phyloP scores from a whole-genome alignment of 2,329 filamentous ascomycete genomes.

The Biscogniauxia sp. region DNA sequence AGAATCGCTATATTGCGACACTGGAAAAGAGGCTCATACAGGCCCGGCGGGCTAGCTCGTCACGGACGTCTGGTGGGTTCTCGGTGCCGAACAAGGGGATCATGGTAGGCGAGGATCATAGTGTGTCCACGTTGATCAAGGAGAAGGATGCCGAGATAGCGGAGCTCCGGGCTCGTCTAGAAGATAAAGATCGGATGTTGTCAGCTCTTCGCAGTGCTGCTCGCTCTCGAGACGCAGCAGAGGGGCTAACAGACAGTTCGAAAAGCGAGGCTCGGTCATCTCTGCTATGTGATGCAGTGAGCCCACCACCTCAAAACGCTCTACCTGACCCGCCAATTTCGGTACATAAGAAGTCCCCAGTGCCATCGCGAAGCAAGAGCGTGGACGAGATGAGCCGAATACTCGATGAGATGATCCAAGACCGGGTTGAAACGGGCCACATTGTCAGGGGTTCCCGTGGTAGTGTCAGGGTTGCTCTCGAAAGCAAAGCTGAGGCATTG shows the following conservation, averaged over 20 bases:
- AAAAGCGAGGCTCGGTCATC: constrained; percentile 32
- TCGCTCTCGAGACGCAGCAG: constrained; percentile 79
- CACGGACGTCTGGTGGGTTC: constrained; percentile 76
- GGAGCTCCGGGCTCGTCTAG: constrained; percentile 81
- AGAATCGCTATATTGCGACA: constrained; percentile 93
- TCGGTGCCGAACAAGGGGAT: constrained; percentile 58
- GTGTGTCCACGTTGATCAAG: constrained; percentile 67
- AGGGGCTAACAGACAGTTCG: constrained; percentile 42
- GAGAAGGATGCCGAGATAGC: constrained; percentile 94
- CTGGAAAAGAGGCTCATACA: constrained; percentile 90
- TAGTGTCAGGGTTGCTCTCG: constrained; percentile 59
- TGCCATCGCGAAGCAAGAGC: constrained; percentile 59
- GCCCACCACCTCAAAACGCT: constrained; percentile 31
- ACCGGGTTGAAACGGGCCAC: constrained; percentile 75
- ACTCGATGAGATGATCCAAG: constrained; percentile 94
- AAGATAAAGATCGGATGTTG: constrained; percentile 95
- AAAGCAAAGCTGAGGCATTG: constrained; percentile 39
- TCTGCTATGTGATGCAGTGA: constrained; percentile 33
- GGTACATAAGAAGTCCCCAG: constrained; percentile 31
- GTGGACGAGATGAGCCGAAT: constrained; percentile 92
- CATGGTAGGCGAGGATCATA: constrained; percentile 76
- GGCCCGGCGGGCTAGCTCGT: constrained; percentile 85
- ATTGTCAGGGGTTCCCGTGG: constrained; percentile 65
- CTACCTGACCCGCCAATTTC: constrained; percentile 31
- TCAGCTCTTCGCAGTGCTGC: constrained; percentile 80